Evolutionary conservation across 2,329 filamentous ascomycete genomes (phyloP), one percentile per base, ranked within the genome.

Genomic region (Diplodia mutila): DNA sequence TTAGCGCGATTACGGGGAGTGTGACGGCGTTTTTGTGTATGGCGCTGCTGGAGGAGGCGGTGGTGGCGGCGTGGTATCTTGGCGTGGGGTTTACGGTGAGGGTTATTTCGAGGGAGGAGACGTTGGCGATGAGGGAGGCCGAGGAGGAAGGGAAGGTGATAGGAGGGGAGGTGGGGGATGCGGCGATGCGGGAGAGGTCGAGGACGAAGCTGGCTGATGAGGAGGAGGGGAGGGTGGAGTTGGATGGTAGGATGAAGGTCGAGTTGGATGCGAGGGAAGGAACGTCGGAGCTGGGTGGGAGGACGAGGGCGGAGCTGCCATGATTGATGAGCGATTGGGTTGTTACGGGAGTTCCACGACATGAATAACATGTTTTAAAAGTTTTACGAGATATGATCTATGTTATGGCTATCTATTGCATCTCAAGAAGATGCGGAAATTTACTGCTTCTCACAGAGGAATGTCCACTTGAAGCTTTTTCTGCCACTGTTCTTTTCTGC

Each of bases 11-110:
- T 25, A 21, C 18, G 5, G 37, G 55, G 21, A 21, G n/a, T 46
- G 55, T 32, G 55, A 48, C 21, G 37, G 16, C n/a, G 12, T 61
- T 61, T n/a, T 4, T 21, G 57, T 21, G 57, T 9, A 48, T 48
- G 39, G 57, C 37, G 14, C 27, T 61, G 57, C 4, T 61, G 39
- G 37, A 12, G 37, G 57, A 61, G 23, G 57, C 57, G 39, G 39
- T 46, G 23, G 37, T 29, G 21, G 37, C 25, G 21, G 37, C 21
- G n/a, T 12, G 37, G 37, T 46, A 12, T 48, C 11, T 61, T 14
- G 57, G 11, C 8, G 21, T 61, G 14, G 57, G 57, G 39, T 46
- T 46, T 16, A 23, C 3, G 14, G 25, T 61, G 16, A 48, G 42
- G 39, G 57, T 61, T 4, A 16, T 39, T 12, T 3, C n/a, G 54